Base-by-base conservation (phyloP, 2,329 filamentous ascomycete species). In the Coleophoma cylindrospora region DNA sequence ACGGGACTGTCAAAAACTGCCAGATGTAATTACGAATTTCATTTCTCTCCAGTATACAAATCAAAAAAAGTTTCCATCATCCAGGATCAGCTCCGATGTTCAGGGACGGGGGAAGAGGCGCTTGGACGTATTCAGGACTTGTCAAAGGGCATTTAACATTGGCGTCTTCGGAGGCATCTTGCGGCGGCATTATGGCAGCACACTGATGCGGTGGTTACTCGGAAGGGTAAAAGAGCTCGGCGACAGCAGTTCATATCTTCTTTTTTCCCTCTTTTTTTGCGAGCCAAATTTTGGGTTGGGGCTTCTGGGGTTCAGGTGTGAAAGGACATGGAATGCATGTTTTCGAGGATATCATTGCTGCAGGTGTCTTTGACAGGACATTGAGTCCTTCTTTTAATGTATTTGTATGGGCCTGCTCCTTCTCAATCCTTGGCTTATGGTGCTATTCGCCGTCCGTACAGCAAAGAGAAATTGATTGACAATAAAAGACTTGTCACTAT, bases 1-100 rank as follows among this genome's bases (percentile, higher is more conserved):
- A n/a, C 15, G 10, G 22, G 34, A 41, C 5, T 40, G 37, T 27
- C 43, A 48, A 37, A 40, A 4, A 38, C 49, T 27, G 27, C 27
- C 27, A 19, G 36, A 33, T 41, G 37, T 46, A 48, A 43, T 51
- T 12, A 53, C 50, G 53, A 52, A 49, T 51, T 48, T 55, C 44
- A 32, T 54, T 53, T 21, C 22, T 46, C 14, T 21, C 15, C 43
- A 12, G 14, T 36, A 15, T 36, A 36, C 8, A 36, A 27, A 27
- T 27, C 27, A 27, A 27, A 27, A 27, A 27, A 27, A 27, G 27
- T 27, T 27, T 27, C 27, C 7, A 27, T 27, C 27, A 7, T 44
- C 27, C 15, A 19, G 17, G 21, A 27, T 21, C 41, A 15, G 41
- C 19, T 15, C 21, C 22, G 14, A 27, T 27, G 27, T 27, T 19